Evolutionary conservation across 2,329 filamentous ascomycete species (phyloP), one percentile per base, ranked within the genome.

Genomic region (Colletotrichum magnum): DNA sequence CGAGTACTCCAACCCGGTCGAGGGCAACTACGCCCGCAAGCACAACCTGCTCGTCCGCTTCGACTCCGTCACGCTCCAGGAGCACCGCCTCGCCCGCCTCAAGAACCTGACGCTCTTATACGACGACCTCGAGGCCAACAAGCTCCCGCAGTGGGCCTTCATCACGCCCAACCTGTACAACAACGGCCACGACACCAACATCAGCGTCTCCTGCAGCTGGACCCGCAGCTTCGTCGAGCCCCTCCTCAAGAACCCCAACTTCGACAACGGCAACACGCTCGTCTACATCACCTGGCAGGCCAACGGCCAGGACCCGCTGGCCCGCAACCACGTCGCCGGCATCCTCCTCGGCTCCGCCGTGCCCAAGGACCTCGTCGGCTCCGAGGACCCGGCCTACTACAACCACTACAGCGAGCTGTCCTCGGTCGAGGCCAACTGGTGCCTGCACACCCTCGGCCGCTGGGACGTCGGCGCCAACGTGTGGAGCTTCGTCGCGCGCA

Each of bases 261-360:
- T 89, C 77, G 85, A 85, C 82, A 77, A 78, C 50, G 58, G 58
- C 26, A 79, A 80, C 57, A 90, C 88, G 0, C 81, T 89, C 3
- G 82, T 90, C 58, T 83, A 95, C 9, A 79, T 96, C 68, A 95
- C 90, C 16, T 96, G 94, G 76, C 93, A 96, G 72, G 94, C 95
- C 81, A 93, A 90, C 77, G 88, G 91, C 73, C 89, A 87, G 7
- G 94, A 94, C 79, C 79, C 84, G 6, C 13, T 26, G 9, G 80
- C 83, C 26, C 86, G 88, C 73, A 96, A 95, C 85, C 85, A 85
- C 48, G 87, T 96, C 61, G 87, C 93, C 68, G 88, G 84, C 71
- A 86, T 96, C 72, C 86, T 96, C 0, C 83, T 96, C 5, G 93
- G 93, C n/a, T 92, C 92, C 64, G 91, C 90, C 16, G 80, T 97